Evolutionary conservation across 441 rosid species (phyloP).

Genomic region (Flueggea neowawraea): DNA sequence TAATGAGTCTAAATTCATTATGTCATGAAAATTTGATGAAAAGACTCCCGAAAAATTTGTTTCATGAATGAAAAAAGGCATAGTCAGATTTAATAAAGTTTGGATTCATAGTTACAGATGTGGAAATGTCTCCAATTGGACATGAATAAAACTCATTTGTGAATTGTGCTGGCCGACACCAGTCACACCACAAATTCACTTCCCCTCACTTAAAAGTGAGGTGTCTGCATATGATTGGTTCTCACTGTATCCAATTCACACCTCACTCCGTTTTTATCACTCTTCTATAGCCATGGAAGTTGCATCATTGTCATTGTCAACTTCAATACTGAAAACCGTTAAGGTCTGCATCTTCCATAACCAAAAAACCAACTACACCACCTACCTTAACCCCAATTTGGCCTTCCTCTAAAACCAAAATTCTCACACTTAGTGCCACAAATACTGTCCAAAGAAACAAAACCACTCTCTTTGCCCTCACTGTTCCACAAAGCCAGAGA

Average conservation of each 20-base stretch:
- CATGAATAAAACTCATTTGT: too few relatives aligned
- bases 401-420: slow-evolving; percentile 17
- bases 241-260: background rate
- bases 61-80: too few relatives aligned
- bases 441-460: too few relatives aligned
- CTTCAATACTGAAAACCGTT: slow-evolving; percentile 16
- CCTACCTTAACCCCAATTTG: slow-evolving; percentile 15
- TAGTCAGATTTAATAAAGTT: too few relatives aligned
- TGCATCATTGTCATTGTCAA: slow-evolving; percentile 10
- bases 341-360: slow-evolving; percentile 20
- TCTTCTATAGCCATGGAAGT: slow-evolving; percentile 35
- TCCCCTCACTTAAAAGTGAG: background rate
- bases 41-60: too few relatives aligned
- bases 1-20: too few relatives aligned
- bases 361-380: slow-evolving; percentile 16
- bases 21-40: too few relatives aligned
- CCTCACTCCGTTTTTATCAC: background rate
- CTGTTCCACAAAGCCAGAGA: slow-evolving; percentile 42
- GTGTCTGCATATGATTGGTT: slow-evolving; percentile 13
- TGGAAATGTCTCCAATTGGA: too few relatives aligned
- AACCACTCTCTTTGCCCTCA: slow-evolving; percentile 26
- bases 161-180: too few relatives aligned
- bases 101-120: too few relatives aligned
- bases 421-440: too few relatives aligned
- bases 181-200: too few relatives aligned